Percentiles rank a stretch among this genome's conserved stretches.
These are phyloP conservation scores for Saturnispora kantuleensis DNA, from an alignment of 805 yeast species.

Conservation along the genomic window DNA sequence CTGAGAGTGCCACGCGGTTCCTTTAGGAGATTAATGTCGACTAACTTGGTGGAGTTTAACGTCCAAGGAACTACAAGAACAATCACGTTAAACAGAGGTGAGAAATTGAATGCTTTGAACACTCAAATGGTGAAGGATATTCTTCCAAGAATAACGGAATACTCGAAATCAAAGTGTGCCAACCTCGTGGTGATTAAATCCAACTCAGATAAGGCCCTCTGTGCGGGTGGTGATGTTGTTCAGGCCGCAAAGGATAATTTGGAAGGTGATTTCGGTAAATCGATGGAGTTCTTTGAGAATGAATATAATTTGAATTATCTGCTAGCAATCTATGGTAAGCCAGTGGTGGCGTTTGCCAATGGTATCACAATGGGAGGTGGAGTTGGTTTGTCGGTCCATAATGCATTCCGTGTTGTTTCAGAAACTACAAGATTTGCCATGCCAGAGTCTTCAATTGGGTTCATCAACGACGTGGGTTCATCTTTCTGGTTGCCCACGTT, in stretches of 20 bases:
- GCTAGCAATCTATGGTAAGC: conserved; percentile 76
- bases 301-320: conserved; percentile 79
- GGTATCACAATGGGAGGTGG: conserved; percentile 99
- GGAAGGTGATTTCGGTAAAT: conserved; percentile 34
- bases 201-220: conserved; percentile 58
- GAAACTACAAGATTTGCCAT: conserved; percentile 87
- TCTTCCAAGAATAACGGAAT: conserved; percentile 65
- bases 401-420: conserved; percentile 88
- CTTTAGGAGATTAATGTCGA: conserved; percentile 15
- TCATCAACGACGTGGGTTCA: conserved; percentile 93
- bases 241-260: conserved; percentile 57
- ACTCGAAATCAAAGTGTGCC: conserved; percentile 56
- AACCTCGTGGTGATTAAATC: conserved; percentile 63
- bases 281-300: conserved; percentile 58
- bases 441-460: conserved; percentile 98
- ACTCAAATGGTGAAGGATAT: conserved; percentile 65
- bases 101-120: conserved; percentile 78
- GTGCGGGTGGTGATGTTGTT: conserved; percentile 96
- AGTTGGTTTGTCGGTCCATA: conserved; percentile 83
- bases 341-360: conserved; percentile 75
- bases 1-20: not conserved
- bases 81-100: conserved; percentile 67
- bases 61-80: conserved; percentile 59
- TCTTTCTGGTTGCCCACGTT: conserved; percentile 79
- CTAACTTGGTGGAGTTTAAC: conserved; percentile 43